Percentiles rank a stretch among this genome's conserved stretches.
Conservation (phyloP, 228 moss, liverwort and hornwort species). For the Sphagnum magellanicum region DNA sequence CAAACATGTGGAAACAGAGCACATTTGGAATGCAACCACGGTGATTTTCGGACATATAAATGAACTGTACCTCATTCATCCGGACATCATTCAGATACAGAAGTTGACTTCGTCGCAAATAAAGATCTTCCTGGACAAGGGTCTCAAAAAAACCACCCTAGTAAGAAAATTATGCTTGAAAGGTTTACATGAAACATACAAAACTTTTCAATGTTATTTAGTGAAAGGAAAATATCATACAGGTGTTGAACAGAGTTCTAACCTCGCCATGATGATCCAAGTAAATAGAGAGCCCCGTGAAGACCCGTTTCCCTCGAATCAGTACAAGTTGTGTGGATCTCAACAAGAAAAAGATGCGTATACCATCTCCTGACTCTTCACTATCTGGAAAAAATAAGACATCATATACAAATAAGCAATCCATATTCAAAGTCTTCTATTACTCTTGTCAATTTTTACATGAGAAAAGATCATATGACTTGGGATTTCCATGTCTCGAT, state of each 20-base stretch:
- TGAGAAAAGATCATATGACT: not conserved
- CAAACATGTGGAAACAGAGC: too few species aligned
- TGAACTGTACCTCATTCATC: slow-evolving; percentile 57
- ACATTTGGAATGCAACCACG: too few species aligned
- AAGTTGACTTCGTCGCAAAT: slow-evolving; percentile 76
- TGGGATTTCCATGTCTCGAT: too few species aligned
- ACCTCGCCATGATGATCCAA: slow-evolving; percentile 99
- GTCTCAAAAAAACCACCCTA: slow-evolving; percentile 20
- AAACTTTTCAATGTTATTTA: not conserved
- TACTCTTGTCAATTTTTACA: too few species aligned
- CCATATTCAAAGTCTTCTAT: not conserved
- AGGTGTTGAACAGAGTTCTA: slow-evolving; percentile 7
- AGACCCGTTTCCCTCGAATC: slow-evolving; percentile 70
- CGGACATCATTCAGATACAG: slow-evolving; percentile 75
- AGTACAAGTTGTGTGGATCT: slow-evolving; percentile 82
- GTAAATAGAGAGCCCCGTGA: slow-evolving; percentile 85
- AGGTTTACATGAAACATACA: not conserved
- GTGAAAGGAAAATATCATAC: not conserved
- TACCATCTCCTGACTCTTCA: slow-evolving; percentile 70
- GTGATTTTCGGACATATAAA: too few species aligned
- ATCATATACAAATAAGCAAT: not conserved
- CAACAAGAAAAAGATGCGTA: slow-evolving; percentile 71
- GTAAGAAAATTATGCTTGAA: not conserved
- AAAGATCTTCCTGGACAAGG: slow-evolving; percentile 68
- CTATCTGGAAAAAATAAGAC: not conserved